phyloP scores from a whole-genome alignment of 2,329 filamentous ascomycete species.

The Clathrospora elynae region DNA sequence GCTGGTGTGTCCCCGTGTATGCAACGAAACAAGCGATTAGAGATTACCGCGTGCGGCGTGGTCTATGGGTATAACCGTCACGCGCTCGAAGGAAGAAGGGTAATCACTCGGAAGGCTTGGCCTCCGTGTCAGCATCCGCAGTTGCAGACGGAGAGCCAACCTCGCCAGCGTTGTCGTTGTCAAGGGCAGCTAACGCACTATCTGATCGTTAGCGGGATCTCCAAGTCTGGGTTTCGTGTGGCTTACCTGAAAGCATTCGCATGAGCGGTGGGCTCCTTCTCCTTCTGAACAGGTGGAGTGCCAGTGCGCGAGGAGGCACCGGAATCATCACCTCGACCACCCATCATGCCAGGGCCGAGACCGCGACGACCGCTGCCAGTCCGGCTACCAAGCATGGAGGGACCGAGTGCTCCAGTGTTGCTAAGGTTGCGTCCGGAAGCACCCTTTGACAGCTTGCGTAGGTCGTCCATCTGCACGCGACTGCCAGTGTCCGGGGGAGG shows the following conservation, averaged over 20 bases:
- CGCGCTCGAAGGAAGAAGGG: conserved; percentile 42
- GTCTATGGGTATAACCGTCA: conserved; percentile 46
- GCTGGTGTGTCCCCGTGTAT: conserved; percentile 49
- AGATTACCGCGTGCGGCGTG: conserved; percentile 45
- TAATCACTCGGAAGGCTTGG: conserved; percentile 48
- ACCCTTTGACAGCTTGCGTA: conserved; percentile 75
- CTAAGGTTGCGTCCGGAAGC: conserved; percentile 63
- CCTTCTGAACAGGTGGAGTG: conserved; percentile 74
- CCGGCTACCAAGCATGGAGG: conserved; percentile 83
- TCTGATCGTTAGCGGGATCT: conserved; percentile 22
- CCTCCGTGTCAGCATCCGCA: conserved; percentile 45
- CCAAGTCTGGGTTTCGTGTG: not conserved
- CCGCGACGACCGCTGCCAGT: conserved; percentile 84
- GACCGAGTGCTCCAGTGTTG: conserved; percentile 67
- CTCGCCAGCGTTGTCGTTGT: conserved; percentile 61
- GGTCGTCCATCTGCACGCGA: conserved; percentile 87
- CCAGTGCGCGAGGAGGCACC: conserved; percentile 85
- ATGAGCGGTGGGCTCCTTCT: conserved; percentile 67
- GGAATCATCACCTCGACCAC: conserved; percentile 80
- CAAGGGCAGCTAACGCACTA: conserved; percentile 62
- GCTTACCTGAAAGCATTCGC: conserved; percentile 93
- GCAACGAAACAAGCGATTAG: conserved; percentile 49
- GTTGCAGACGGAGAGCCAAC: conserved; percentile 70
- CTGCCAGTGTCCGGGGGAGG: conserved; percentile 74
- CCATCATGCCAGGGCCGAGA: conserved; percentile 71